phyloP scores from a whole-genome alignment of 2,329 filamentous ascomycete species.

The Herpotrichia juniperi region DNA sequence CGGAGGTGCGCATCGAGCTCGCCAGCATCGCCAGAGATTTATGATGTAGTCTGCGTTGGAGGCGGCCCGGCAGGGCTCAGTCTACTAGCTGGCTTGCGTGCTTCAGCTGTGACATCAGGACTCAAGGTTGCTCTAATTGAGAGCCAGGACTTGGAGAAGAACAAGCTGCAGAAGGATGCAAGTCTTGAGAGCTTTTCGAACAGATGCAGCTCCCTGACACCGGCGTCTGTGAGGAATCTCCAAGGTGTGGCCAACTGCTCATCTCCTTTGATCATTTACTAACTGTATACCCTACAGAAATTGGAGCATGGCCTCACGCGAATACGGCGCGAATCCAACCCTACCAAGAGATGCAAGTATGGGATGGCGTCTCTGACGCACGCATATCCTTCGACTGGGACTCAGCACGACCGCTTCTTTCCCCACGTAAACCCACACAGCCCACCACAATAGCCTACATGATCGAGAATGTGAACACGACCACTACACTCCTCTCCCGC shows the following conservation, averaged over 20 bases:
- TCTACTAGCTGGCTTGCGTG: slow-evolving; percentile 52
- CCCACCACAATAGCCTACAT: slow-evolving; percentile 84
- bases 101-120: slow-evolving; percentile 74
- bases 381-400: slow-evolving; percentile 88
- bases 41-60: slow-evolving; percentile 91
- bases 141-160: slow-evolving; percentile 79
- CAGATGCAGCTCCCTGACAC: slow-evolving; percentile 93
- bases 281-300: slow-evolving; percentile 51
- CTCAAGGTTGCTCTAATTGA: slow-evolving; percentile 90
- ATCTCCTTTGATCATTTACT: neutral
- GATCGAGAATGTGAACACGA: slow-evolving; percentile 92
- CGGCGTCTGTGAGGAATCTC: slow-evolving; percentile 82
- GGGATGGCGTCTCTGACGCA: slow-evolving; percentile 90
- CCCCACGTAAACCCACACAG: slow-evolving; percentile 48
- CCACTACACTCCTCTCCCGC: slow-evolving; percentile 74
- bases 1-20: slow-evolving; percentile 42
- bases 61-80: slow-evolving; percentile 90
- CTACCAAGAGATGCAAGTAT: slow-evolving; percentile 97
- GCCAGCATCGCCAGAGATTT: slow-evolving; percentile 68
- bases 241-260: slow-evolving; percentile 48
- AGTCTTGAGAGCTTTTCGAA: slow-evolving; percentile 80
- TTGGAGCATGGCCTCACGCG: slow-evolving; percentile 85
- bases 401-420: slow-evolving; percentile 44
- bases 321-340: slow-evolving; percentile 76
- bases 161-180: slow-evolving; percentile 67